Evolutionary conservation across 1,139 yeast species (phyloP), one percentile per base, ranked within the genome.

Genomic region (Kodamaea fungicola): DNA sequence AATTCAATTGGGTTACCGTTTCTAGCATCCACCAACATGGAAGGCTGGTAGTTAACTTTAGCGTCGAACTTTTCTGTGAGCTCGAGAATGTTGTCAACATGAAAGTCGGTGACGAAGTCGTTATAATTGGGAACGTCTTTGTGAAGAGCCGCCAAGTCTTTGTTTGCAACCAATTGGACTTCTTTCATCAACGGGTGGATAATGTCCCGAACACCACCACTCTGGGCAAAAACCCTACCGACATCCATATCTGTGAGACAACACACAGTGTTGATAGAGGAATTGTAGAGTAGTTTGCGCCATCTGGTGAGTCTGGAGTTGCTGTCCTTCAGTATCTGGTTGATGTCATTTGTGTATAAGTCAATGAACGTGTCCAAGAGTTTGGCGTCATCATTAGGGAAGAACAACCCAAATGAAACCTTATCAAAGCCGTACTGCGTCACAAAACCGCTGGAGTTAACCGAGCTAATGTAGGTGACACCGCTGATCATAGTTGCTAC

Each of bases 201-300:
- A 23, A 56, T 38, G 19, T 49, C 42, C 25, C 44, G 44, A 26
- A 45, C 38, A 10, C 48, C 43, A 4, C 50, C 48, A 22, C 46
- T 40, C 24, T 45, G 41, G 10, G 50, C 54, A 26, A 40, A 53
- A 10, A 57, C 37, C 24, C 46, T 42, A 1, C 64, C 64, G 23
- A 76, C 75, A 52, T 83, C 88, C 34, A 63, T 42, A 33, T 61
- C 59, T 10, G 84, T 74, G 28, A 78, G 54, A 7, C 82, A 78
- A 42, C 80, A 73, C 4, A 78, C 66, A 2, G 90, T 73, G 61
- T 84, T 84, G 55, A 78, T 70, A 3, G 79, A 72, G 7, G 84
- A 75, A 52, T 85, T 85, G 61, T 84, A 84, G 13, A 83, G 71
- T 39, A 85, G 67, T 54, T 85, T 85, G 42, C 76, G 67, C 94